A percentile compares a stretch with the other conserved stretches of the same genome.
Conservation (phyloP, 1,284 basidiomycete species). For the Bjerkandera adusta region DNA sequence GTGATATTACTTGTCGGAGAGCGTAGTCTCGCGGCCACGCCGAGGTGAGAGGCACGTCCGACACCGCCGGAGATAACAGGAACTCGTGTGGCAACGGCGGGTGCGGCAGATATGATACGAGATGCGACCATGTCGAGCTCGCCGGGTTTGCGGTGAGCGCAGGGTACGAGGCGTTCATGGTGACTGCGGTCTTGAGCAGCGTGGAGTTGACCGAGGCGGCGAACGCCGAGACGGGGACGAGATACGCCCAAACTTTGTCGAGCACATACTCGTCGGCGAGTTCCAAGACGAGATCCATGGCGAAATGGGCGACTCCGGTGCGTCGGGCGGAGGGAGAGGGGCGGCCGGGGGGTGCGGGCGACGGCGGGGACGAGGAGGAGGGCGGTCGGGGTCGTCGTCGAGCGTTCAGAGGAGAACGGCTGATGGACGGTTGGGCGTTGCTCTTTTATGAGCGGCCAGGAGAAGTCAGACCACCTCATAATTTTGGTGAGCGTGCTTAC, state of each 20-base stretch:
- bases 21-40: constrained; percentile 83
- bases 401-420: constrained; percentile 3
- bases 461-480: constrained; percentile 16
- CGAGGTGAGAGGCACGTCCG: constrained; percentile 41
- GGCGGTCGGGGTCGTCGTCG: constrained; percentile 1
- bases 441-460: constrained; percentile 11
- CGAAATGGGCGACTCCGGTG: not conserved
- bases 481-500: constrained; percentile 9
- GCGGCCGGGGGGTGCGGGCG: constrained; percentile 6
- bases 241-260: constrained; percentile 75
- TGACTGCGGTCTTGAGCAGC: constrained; percentile 27
- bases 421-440: not conserved
- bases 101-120: constrained; percentile 58
- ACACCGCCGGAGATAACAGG: constrained; percentile 24
- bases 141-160: constrained; percentile 27
- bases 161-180: constrained; percentile 33
- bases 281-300: constrained; percentile 83
- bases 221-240: constrained; percentile 72
- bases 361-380: constrained; percentile 6
- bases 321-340: constrained; percentile 4
- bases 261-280: constrained; percentile 74
- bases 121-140: constrained; percentile 45
- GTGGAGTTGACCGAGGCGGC: constrained; percentile 27
- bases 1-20: constrained; percentile 77
- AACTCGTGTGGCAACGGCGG: constrained; percentile 43